phyloP scores from a whole-genome alignment of 2,329 filamentous ascomycete genomes.

The Fusarium subtropicale region DNA sequence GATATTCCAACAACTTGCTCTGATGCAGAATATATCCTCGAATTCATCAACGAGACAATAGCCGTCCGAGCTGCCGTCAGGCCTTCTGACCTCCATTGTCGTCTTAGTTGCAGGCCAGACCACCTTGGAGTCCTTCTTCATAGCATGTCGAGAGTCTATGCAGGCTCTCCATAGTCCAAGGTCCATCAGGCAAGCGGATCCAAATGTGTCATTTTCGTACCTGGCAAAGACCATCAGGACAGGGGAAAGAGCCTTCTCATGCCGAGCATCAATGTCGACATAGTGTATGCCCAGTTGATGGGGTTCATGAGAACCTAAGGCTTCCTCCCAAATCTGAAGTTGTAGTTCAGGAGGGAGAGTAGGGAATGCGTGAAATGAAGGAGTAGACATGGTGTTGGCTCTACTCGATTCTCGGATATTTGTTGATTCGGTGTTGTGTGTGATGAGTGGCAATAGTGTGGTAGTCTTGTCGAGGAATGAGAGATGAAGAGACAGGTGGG shows the following conservation, averaged over 20 bases:
- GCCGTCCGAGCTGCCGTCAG: background rate
- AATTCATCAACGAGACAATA: background rate
- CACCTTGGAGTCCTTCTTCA: accelerated
- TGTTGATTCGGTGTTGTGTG: accelerated
- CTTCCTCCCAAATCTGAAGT: background rate
- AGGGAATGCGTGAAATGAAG: background rate
- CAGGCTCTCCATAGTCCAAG: slow-evolving; percentile 14
- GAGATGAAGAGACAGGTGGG: background rate
- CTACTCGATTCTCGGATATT: background rate
- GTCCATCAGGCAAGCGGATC: slow-evolving; percentile 7
- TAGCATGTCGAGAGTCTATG: slow-evolving; percentile 3
- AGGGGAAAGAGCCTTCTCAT: background rate
- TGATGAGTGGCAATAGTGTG: background rate
- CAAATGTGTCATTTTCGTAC: background rate
- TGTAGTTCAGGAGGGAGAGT: background rate
- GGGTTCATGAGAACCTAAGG: background rate
- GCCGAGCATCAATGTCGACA: background rate
- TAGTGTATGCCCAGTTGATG: background rate
- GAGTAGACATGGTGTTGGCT: background rate
- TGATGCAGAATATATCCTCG: slow-evolving; percentile 10
- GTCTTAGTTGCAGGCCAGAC: accelerated
- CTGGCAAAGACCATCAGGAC: background rate
- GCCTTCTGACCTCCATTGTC: background rate
- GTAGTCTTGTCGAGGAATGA: background rate
- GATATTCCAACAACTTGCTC: background rate